Percentiles rank a stretch among this genome's conserved stretches.
Conservation (phyloP, 2,329 filamentous ascomycete species). For the Stachybotrys elegans region DNA sequence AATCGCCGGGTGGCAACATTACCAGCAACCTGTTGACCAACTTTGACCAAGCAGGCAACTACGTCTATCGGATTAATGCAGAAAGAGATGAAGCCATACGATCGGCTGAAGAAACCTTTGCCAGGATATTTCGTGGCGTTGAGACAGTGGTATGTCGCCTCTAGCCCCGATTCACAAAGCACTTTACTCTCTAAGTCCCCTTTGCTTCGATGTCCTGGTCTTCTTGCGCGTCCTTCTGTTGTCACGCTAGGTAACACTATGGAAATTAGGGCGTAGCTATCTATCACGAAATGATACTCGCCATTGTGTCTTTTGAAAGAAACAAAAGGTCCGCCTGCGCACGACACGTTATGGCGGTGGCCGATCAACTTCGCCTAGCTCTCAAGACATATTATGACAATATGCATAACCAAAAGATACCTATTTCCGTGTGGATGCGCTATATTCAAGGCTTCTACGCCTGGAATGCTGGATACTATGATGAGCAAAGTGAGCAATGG, state of each 20-base stretch:
- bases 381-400: constrained; percentile 21
- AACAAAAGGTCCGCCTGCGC: constrained; percentile 14
- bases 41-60: constrained; percentile 18
- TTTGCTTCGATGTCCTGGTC: too few species aligned
- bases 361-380: constrained; percentile 14
- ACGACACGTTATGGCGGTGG: constrained; percentile 12
- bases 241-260: neutral
- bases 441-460: constrained; percentile 29
- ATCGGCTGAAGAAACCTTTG: constrained; percentile 24
- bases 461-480: constrained; percentile 24
- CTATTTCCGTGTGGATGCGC: constrained; percentile 22
- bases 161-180: neutral
- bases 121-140: constrained; percentile 21
- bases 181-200: neutral
- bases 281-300: constrained; percentile 21
- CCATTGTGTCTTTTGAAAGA: constrained; percentile 16
- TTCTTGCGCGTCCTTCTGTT: too few species aligned
- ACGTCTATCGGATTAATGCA: constrained; percentile 23
- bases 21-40: constrained; percentile 25
- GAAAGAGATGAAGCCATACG: constrained; percentile 19
- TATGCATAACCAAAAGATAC: constrained; percentile 20
- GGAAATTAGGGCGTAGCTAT: constrained; percentile 14
- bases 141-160: constrained; percentile 14
- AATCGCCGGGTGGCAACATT: constrained; percentile 25
- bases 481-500: constrained; percentile 13